Base-by-base conservation (phyloP, 2,329 filamentous ascomycete species). In the Trichophyton mentagrophytes region DNA sequence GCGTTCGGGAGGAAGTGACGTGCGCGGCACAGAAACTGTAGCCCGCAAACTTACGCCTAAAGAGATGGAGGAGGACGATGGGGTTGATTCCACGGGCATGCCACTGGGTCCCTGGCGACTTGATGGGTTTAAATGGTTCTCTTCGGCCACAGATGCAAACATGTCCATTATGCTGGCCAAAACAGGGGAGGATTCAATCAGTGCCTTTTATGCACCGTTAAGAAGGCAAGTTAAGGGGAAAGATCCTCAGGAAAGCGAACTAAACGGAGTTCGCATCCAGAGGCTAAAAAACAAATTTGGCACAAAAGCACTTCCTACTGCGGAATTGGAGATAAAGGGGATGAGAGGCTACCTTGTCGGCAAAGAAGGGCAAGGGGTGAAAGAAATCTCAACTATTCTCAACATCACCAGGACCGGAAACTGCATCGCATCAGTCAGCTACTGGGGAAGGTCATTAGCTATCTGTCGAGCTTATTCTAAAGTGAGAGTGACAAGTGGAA, bases 211-310 rank as follows among this genome's bases (percentile, higher is more conserved):
- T 56, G 84, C 83, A 0, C 86, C 86, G 0, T 82, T 85, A 77
- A 76, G 79, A 20, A 76, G 78, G 47, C 67, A 65, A 33, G 65
- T 69, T 49, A 59, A 59, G 33, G 61, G 61, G 11, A 46, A 13
- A 7, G 44, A 53, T 42, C 61, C 62, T 30, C 66, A 60, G 36
- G 67, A 61, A 42, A 69, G 63, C 47, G 78, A 81, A 59, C 76
- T 85, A 13, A 89, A 89, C 67, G 86, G 86, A 3, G 76, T 89
- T 7, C 77, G 77, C 7, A 87, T 89, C 64, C 82, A 85, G 61
- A 79, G 86, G 0, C 75, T 90, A 15, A 90, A 90, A 73, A 82
- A 82, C 70, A 90, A 90, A 67, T 78, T 88, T 2, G 87, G 87
- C 27, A 90, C 86, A 0, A 82, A 82, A 55, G 78, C 84, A 0